Base-by-base conservation (phyloP, 352 stramenopile genomes). In the Phytophthora citricola region DNA sequence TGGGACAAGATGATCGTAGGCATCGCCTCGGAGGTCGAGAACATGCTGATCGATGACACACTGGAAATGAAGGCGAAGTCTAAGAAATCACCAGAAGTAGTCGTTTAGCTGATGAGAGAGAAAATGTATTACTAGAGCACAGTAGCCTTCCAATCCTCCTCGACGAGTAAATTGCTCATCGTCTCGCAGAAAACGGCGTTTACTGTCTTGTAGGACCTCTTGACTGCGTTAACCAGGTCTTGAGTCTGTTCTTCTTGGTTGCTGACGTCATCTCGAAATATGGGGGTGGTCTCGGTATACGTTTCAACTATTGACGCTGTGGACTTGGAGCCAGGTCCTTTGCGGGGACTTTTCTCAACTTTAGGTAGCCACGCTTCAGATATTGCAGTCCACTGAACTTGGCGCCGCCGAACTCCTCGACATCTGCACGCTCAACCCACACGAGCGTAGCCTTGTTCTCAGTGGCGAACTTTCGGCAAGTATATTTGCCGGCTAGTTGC, bases 401-500 rank as follows among this genome's bases (percentile, higher is more conserved):
- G 14, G 20, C n/a, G 15, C 36, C 38, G 12, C 24, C 50, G 36
- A 58, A 47, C 12, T 47, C 40, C 22, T 34, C 7, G 12, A 54
- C 29, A 15, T 80, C 64, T 26, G 66, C 39, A 12, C 67, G 49
- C 34, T 77, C 72, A 20, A 54, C 70, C 63, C 59, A 78, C 45
- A 79, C 65, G 2, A 83, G 45, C 27, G 79, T 66, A 27, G 67
- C 38, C 20, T 74, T 58, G 20, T 78, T 43, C 4, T 69, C 57
- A n/a, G 78, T 68, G 5, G 72, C 39, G 40, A 74, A 83, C 31
- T 71, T 79, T 3, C 74, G 77, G 31, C 75, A 64, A 7, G 56
- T 64, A 11, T 40, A 53, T 15, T 53, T 53, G 46, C 27, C 27
- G 3, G n/a, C 17, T 4, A 27, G 7, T 31, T 50, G 45, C 11